phyloP scores from a whole-genome alignment of 495 filamentous ascomycete species.

The Acidomyces sp. region DNA sequence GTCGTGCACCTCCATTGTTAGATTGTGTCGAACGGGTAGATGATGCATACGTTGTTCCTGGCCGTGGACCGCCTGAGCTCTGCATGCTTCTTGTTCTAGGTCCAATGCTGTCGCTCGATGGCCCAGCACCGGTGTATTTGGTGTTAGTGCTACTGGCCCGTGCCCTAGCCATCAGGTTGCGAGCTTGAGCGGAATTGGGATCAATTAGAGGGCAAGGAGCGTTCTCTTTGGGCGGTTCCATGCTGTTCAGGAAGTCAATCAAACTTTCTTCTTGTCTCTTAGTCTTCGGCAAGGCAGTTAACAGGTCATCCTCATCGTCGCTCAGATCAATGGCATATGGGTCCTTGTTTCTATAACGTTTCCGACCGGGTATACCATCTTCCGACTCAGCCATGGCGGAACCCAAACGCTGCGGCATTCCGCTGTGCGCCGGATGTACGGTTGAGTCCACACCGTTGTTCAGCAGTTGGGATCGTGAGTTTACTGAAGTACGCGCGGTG shows the following conservation, averaged over 20 bases:
- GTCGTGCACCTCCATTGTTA: background rate
- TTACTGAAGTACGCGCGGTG: background rate
- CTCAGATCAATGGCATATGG: constrained; percentile 85
- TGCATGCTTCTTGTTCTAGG: background rate
- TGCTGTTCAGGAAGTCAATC: constrained; percentile 76
- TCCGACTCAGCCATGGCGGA: background rate
- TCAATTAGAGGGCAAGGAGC: constrained; percentile 31
- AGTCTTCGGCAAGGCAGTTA: constrained; percentile 27
- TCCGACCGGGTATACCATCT: constrained; percentile 36
- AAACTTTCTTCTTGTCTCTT: constrained; percentile 50
- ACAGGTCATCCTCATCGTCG: constrained; percentile 55
- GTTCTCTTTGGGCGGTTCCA: constrained; percentile 54
- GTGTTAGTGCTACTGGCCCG: constrained; percentile 10
- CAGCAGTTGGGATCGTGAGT: background rate
- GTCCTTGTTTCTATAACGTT: constrained; percentile 64
- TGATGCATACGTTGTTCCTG: constrained; percentile 24
- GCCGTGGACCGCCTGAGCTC: constrained; percentile 4
- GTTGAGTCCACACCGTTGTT: background rate
- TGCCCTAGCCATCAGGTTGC: constrained; percentile 4
- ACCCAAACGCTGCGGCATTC: constrained; percentile 7
- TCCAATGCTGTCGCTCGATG: background rate
- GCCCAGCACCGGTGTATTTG: background rate
- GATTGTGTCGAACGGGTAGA: constrained; percentile 18
- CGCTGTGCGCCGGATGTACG: constrained; percentile 10
- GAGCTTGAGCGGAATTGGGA: background rate